Base-by-base conservation (phyloP, 2,329 filamentous ascomycete genomes). In the Aureobasidium sp. region DNA sequence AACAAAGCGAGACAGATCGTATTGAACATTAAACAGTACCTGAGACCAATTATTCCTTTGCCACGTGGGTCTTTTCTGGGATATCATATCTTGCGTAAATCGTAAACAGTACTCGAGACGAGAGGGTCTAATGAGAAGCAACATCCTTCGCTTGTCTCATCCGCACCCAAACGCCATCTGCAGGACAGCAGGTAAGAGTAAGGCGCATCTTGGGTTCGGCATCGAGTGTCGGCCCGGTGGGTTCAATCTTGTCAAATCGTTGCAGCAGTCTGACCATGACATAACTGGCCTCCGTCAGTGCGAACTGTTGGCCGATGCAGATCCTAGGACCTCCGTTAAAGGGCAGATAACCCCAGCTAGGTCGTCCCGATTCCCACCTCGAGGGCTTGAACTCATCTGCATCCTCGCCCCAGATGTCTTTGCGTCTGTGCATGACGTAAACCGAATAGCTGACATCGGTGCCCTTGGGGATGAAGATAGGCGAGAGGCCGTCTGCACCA, bases 381-480 rank as follows among this genome's bases (percentile, higher is more conserved):
- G 77, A 78, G 0, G 78, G 79, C 60, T 68, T 71, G 70, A 77
- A 83, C 42, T 74, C 73, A 23, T 75, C 69, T 6, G 78, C 78
- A 51, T 82, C 79, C 15, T 73, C 67, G 1, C 79, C 79, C 66
- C 74, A 81, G 40, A 78, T 67, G 53, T 78, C 76, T 38, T 72
- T 72, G 15, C 78, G 74, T 19, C 77, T 74, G 64, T 83, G 80
- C 74, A 82, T 81, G 23, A 72, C 64, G 65, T 77, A 79, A 7
- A 76, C 71, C 57, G 64, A 69, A 65, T 78, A 80, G 29, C 69
- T 69, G 42, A 81, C 74, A 3, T 69, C 64, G 4, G 73, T 73
- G 17, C 80, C 79, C 60, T 78, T 78, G 9, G 69, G 70, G 5
- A 84, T 73, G 61, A 79, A 78, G 13, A 84, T 65, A 0, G 81